Base-by-base conservation (phyloP, 164 flowering plant species). In the Akebia trifoliata region DNA sequence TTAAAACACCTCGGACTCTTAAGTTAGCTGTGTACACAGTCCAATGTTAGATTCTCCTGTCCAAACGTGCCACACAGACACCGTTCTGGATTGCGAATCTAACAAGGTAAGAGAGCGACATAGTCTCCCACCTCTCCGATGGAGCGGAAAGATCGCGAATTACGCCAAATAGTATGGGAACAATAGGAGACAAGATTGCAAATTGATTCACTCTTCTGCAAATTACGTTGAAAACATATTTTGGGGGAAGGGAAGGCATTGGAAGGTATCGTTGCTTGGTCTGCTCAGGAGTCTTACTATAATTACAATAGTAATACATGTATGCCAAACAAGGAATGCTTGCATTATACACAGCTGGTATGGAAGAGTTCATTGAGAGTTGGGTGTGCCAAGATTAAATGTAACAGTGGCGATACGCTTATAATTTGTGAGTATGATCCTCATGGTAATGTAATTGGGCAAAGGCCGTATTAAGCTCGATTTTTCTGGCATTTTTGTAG, bases 201-300 rank as follows among this genome's bases (percentile, higher is more conserved):
- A 21, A 0, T 21, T 44, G 4, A 44, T 44, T 44, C 48, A 44
- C 5, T 44, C 48, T 1, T 2, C 25, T 44, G 25, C 48, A 6
- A 44, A 44, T 21, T 44, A 44, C 9, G 48, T 25, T 9, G 48
- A 57, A 9, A 57, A 57, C 18, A 57, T 57, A 22, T 57, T 57
- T 24, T 57, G 61, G 61, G 61, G 52, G 7, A 8, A 57, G 15
- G 61, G 61, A 34, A 57, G 34, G 43, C 9, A 31, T 10, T 57
- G 61, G 61, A 45, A 25, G 22, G 20, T 20, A n/a, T n/a, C n/a
- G n/a, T n/a, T n/a, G n/a, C n/a, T n/a, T n/a, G n/a, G n/a, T 25
- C 48, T 44, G n/a, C n/a, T 12, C 46, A 42, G 20, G 46, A 42
- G 46, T 42, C 46, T 12, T 42, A 42, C 46, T 42, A 42, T 42